Base-by-base conservation (phyloP, 164 flowering plant genomes). In the Malania oleifera region DNA sequence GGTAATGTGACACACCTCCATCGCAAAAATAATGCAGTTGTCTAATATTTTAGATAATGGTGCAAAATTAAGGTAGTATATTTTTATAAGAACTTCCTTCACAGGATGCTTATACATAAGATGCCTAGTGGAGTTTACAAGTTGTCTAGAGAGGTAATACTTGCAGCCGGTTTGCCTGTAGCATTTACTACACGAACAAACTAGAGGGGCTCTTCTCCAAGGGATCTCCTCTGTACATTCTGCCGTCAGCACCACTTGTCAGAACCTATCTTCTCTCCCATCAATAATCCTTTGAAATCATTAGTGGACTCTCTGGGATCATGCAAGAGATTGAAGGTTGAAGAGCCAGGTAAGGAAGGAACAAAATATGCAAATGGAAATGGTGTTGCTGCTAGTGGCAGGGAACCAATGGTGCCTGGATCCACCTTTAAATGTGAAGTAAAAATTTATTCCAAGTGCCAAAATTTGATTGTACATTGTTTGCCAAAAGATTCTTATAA, bases 201-300 rank as follows among this genome's bases (percentile, higher is more conserved):
- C 63, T 93, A 97, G 99, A 83, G 88, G 66, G 99, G 99, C 52
- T 70, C 83, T 25, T 70, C 68, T 4, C 99, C 99, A 1, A 81
- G 82, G 71, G 96, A 95, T 23, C 80, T 95, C 29, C 87, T 95
- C 23, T 76, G 63, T 70, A 58, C 74, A 49, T 83, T 95, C 66
- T 95, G 97, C 70, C 93, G 92, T 41, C 84, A 79, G 68, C 87
- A 95, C 62, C 67, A 80, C 47, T 66, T 91, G n/a, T 73, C 86
- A 34, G 96, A 90, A 67, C 99, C 98, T 49, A 70, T 72, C 40
- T 82, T 89, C 66, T 76, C 77, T 59, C 52, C 61, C 11, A 26
- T 38, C 65, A 71, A 52, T 60, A 41, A 26, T 56, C 54, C 77
- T 54, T 52, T 39, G 52, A 67, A 73, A 48, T 39, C 69, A 47